Evolutionary conservation across 306 rosid genomes (phyloP), one percentile per base, ranked within the genome.

Genomic region (Quercus alba): DNA sequence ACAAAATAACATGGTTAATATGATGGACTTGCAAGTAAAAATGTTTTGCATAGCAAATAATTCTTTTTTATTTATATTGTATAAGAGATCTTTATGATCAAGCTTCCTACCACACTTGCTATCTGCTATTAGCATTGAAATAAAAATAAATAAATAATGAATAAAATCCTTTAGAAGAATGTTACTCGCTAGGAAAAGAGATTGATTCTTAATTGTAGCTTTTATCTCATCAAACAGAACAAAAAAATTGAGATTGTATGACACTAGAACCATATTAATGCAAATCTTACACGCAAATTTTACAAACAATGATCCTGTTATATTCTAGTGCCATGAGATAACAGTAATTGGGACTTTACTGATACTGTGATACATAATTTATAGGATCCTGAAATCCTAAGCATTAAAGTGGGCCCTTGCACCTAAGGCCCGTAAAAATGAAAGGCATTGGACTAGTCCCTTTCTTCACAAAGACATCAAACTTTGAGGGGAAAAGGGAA

Each of bases 321-420:
- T 76, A 66, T 35, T 10, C 25, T 25, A 73, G 15, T 59, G 56
- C 28, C 25, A 69, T 90, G 84, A 73, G 97, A 91, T 84, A 94
- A 46, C 15, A 46, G 14, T 46, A 46, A 12, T 1, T 46, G 52
- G 52, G 15, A 12, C 52, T 46, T 11, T 11, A 46, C 52, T 46
- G 52, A 46, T 46, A 46, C 15, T 46, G 52, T 46, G 54, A 49
- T 49, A 49, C 54, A 49, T 49, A 0, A 49, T 49, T 49, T 49
- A 11, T 49, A 49, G 54, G 54, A 49, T 49, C 54, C 54, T 10
- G 54, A 49, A 49, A 49, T 49, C 54, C 54, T 12, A 49, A 49
- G 54, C 54, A 49, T 49, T 12, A 49, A 10, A 49, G 54, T 49
- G 1, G 54, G 0, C 54, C 54, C 54, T 49, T 49, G 54, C 54